Conservation (phyloP, 345 rosid species). For the Fremontodendron californicum region DNA sequence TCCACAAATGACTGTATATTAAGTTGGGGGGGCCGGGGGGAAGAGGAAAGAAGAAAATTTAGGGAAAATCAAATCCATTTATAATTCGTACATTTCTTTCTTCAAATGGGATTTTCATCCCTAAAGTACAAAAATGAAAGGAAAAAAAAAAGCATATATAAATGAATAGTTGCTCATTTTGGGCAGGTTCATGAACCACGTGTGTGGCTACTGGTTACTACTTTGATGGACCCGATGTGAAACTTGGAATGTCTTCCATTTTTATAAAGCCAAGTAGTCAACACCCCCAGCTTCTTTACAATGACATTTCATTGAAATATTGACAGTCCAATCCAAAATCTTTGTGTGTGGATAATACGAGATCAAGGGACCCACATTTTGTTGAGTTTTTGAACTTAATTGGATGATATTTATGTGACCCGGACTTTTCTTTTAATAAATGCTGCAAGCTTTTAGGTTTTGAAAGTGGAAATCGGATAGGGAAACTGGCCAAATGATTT, state of each 20-base stretch:
- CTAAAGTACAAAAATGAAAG: background rate
- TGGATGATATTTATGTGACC: background rate
- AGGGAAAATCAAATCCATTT: background rate
- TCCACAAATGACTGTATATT: background rate
- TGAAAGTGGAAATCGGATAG: background rate
- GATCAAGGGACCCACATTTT: slow-evolving; percentile 21
- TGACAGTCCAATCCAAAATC: slow-evolving; percentile 4
- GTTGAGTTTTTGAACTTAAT: background rate
- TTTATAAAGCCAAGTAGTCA: background rate
- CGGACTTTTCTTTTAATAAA: background rate
- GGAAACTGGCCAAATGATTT: background rate
- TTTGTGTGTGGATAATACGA: slow-evolving; percentile 8
- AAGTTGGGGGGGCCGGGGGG: background rate
- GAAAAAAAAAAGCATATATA: no score
- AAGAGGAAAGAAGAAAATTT: background rate
- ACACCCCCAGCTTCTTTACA: background rate
- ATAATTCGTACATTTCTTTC: background rate
- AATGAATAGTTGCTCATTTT: background rate
- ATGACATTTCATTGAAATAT: slow-evolving; percentile 22
- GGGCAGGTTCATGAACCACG: slow-evolving; percentile 30
- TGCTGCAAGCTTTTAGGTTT: background rate
- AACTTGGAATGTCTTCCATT: background rate
- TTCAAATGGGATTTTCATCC: background rate
- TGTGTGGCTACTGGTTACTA: slow-evolving; percentile 11
- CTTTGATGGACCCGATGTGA: background rate